Evolutionary conservation across 495 filamentous ascomycete genomes (phyloP).

Genomic region (Neurospora cerealis): DNA sequence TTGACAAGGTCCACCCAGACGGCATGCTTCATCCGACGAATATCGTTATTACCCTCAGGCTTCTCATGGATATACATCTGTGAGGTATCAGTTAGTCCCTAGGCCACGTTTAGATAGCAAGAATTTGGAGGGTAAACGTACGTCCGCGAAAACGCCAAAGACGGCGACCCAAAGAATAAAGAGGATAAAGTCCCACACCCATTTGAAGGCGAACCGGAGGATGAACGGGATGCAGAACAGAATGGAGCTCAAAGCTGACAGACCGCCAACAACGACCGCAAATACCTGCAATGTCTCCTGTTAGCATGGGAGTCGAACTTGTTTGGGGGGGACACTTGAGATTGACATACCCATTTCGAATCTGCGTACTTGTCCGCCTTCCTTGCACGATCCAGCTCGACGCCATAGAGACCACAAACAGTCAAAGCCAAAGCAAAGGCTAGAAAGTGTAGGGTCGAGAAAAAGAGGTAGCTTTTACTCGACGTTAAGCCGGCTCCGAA

Average conservation of each 20-base stretch:
- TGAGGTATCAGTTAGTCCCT: not conserved
- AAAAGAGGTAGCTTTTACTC: conserved; percentile 29
- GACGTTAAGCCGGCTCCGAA: conserved; percentile 18
- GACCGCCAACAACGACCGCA: conserved; percentile 52
- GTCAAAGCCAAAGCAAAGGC: conserved; percentile 67
- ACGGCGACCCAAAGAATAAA: conserved; percentile 69
- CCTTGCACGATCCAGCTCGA: conserved; percentile 53
- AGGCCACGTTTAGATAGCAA: not conserved
- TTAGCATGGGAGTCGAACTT: not conserved
- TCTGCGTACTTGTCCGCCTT: conserved; percentile 40
- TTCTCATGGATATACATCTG: conserved; percentile 63
- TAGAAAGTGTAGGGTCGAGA: conserved; percentile 50
- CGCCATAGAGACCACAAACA: conserved; percentile 70
- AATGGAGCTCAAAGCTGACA: conserved; percentile 51
- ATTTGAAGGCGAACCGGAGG: conserved; percentile 41
- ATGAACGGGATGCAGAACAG: conserved; percentile 54
- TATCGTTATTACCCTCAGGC: conserved; percentile 45
- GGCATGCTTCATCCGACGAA: conserved; percentile 72
- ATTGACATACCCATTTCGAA: conserved; percentile 53
- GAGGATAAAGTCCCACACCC: conserved; percentile 60
- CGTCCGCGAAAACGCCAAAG: conserved; percentile 69
- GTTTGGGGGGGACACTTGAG: too few species aligned
- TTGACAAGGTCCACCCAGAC: conserved; percentile 76
- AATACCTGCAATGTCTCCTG: conserved; percentile 40
- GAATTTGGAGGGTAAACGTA: conserved; percentile 4